phyloP scores from a whole-genome alignment of 345 rosid species.

The Alliaria petiolata region DNA sequence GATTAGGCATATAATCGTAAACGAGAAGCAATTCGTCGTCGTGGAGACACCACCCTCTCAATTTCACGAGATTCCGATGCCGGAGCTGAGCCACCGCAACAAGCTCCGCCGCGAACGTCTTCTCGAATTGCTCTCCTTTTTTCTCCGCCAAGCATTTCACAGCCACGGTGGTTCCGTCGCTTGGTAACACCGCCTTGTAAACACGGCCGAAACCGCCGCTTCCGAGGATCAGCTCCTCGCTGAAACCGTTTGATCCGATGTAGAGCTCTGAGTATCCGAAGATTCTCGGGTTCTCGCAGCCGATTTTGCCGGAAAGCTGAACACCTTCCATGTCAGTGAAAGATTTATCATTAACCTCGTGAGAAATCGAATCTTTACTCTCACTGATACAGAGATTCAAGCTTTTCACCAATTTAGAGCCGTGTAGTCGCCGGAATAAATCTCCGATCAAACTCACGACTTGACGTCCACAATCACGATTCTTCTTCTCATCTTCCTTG shows the following conservation, averaged over 20 bases:
- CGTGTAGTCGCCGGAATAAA: constrained; percentile 38
- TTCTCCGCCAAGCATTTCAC: constrained; percentile 89
- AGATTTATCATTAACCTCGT: neutral
- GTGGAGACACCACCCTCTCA: constrained; percentile 89
- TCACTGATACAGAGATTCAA: constrained; percentile 30
- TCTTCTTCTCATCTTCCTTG: constrained; percentile 10
- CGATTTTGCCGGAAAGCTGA: constrained; percentile 69
- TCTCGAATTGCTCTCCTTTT: constrained; percentile 89
- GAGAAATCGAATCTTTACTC: constrained; percentile 9
- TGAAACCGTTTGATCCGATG: constrained; percentile 83
- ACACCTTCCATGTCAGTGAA: constrained; percentile 84
- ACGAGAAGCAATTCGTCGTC: constrained; percentile 81
- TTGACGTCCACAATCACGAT: constrained; percentile 50
- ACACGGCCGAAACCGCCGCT: constrained; percentile 93
- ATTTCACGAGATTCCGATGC: constrained; percentile 82
- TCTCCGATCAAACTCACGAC: constrained; percentile 38
- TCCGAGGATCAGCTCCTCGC: constrained; percentile 66
- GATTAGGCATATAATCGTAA: constrained; percentile 95
- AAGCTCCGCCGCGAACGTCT: constrained; percentile 90
- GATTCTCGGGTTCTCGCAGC: constrained; percentile 75
- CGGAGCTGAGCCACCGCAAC: constrained; percentile 94
- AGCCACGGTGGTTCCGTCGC: constrained; percentile 83
- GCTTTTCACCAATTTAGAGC: constrained; percentile 40
- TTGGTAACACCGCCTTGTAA: constrained; percentile 72
- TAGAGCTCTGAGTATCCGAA: constrained; percentile 91